Evolutionary conservation across 805 yeast species (phyloP).

Genomic region (Kuraishia cidri): DNA sequence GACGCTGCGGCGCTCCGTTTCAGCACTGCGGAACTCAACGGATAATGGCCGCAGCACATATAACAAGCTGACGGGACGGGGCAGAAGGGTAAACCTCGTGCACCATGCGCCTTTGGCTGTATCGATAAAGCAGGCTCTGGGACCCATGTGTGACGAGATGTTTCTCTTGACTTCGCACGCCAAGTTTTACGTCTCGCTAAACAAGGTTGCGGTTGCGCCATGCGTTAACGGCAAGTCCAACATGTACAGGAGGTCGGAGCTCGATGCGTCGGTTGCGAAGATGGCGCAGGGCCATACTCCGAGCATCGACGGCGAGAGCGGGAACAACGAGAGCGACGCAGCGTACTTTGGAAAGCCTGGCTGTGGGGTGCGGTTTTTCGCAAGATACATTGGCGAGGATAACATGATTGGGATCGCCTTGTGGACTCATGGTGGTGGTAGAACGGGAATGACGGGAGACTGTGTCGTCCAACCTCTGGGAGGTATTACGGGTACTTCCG

Average conservation of each 20-base stretch:
- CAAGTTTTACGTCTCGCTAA: constrained; percentile 74
- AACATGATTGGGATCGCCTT: constrained; percentile 85
- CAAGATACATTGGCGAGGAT: constrained; percentile 84
- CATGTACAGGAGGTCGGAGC: constrained; percentile 56
- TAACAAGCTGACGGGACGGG: constrained; percentile 8
- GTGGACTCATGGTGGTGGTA: constrained; percentile 60
- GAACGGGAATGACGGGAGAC: constrained; percentile 76
- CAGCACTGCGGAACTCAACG: constrained; percentile 33
- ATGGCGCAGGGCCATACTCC: constrained; percentile 22
- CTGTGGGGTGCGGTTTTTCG: constrained; percentile 58
- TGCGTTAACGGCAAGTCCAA: constrained; percentile 91
- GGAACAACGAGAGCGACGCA: constrained; percentile 22
- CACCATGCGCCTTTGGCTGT: constrained; percentile 75
- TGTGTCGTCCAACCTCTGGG: constrained; percentile 67
- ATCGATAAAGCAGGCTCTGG: constrained; percentile 27
- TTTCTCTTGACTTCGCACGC: constrained; percentile 78
- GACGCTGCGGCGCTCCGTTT: constrained; percentile 56
- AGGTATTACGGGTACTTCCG: constrained; percentile 22
- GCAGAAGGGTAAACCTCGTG: constrained; percentile 50
- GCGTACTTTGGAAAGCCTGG: constrained; percentile 18
- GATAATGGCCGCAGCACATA: constrained; percentile 37
- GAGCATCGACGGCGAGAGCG: constrained; percentile 21
- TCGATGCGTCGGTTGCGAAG: constrained; percentile 46
- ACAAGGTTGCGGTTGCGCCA: constrained; percentile 68
- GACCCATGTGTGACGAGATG: constrained; percentile 77